Base-by-base conservation (phyloP, 768 basidiomycete genomes). In the Rubroboletus pulcherrimus region DNA sequence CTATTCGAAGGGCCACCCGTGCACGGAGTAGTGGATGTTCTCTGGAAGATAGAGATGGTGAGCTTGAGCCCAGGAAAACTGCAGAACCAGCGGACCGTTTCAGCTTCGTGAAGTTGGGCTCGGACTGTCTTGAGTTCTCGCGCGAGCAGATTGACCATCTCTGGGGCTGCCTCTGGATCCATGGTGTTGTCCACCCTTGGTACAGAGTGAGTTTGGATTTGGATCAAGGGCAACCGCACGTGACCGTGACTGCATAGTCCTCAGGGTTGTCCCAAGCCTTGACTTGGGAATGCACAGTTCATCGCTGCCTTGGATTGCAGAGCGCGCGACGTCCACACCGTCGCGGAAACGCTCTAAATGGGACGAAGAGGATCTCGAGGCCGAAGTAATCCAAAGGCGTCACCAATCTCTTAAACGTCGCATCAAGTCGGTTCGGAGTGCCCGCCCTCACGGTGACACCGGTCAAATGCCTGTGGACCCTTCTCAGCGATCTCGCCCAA, bases 331-430 rank as follows among this genome's bases (percentile, higher is more conserved):
- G 2, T 80, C 80, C 21, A 83, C 84, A 0, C 82, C 85, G 5
- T 82, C 83, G 19, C 77, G 81, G 51, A 91, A 88, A 71, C 81
- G 87, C n/a, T 88, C 89, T 10, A 89, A 86, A 69, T 91, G 89
- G 89, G 78, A 79, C 44, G 63, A 68, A 37, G 72, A 71, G n/a
- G 82, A 84, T 26, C 75, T 78, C 5, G 73, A 76, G 24, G 75
- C 66, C 14, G 71, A 78, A 26, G 74, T 74, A 54, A 54, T 64
- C 26, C 54, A 71, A n/a, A 55, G 65, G 1, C 63, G 62, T 21
- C 72, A 72, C 19, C 74, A 75, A 35, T 75, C 77, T 26, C 75
- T 76, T 21, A 89, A 84, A 68, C 83, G 84, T 56, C 79, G 83
- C 26, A 62, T 73, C 31, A 89, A 83, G 65, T 65, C 72, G 26